A percentile compares a stretch with the other conserved stretches of the same genome.
Conservation (phyloP, 805 yeast genomes). For the Kazachstania viticola region DNA sequence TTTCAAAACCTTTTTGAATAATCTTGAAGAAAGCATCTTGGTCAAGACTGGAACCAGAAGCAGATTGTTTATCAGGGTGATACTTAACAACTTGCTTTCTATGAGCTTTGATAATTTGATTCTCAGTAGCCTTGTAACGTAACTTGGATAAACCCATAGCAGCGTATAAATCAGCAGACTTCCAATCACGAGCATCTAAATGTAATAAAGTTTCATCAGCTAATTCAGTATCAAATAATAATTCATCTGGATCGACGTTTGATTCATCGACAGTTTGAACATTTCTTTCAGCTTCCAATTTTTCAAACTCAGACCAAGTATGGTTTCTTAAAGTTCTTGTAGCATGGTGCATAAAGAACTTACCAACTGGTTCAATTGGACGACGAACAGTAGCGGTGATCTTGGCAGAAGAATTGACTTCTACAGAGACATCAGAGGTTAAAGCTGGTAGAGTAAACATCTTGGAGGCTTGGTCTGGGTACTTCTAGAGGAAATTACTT, state of each 20-base stretch:
- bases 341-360: conserved; percentile 91
- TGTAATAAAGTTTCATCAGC: conserved; percentile 70
- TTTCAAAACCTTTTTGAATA: conserved; percentile 92
- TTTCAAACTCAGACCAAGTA: conserved; percentile 96
- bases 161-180: conserved; percentile 88
- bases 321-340: conserved; percentile 92
- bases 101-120: conserved; percentile 92
- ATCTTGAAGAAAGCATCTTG: conserved; percentile 96
- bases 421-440: conserved; percentile 43
- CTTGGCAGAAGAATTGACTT: conserved; percentile 38
- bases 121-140: conserved; percentile 84
- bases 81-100: conserved; percentile 92
- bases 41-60: conserved; percentile 67
- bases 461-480: not conserved
- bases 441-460: conserved; percentile 35
- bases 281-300: conserved; percentile 81
- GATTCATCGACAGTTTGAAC: conserved; percentile 59
- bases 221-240: conserved; percentile 38
- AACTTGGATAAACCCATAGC: conserved; percentile 88
- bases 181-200: conserved; percentile 98
- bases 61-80: conserved; percentile 97
- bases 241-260: conserved; percentile 45
- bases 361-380: conserved; percentile 93
- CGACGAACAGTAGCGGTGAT: conserved; percentile 58
- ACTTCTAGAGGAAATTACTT: too few species aligned